A percentile compares a stretch with the other conserved stretches of the same genome.
Conservation (phyloP, 2,329 filamentous ascomycete species). For the Fusarium brevicatenulatum region DNA sequence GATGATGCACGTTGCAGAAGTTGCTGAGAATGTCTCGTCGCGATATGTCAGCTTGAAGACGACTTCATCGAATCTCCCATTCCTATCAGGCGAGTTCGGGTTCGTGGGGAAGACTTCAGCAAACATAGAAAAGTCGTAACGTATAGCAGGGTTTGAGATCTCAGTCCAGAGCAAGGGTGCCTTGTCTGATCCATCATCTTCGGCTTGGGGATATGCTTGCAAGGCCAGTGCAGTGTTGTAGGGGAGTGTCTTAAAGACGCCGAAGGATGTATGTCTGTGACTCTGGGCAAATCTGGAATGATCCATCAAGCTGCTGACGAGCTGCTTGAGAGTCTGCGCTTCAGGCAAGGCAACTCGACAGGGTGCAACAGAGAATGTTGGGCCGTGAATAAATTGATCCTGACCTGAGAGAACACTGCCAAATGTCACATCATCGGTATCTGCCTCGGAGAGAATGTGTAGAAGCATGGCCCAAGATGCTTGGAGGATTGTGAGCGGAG, state of each 20-base stretch:
- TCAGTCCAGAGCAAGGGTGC: background rate
- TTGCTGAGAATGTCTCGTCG: background rate
- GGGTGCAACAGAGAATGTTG: constrained; percentile 23
- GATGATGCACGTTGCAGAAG: background rate
- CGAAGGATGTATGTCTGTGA: constrained; percentile 8
- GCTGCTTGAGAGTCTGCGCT: background rate
- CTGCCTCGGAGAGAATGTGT: constrained; percentile 2
- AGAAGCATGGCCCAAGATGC: constrained; percentile 20
- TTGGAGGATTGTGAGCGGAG: constrained; percentile 3
- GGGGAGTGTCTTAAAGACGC: constrained; percentile 18
- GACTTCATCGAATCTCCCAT: constrained; percentile 2
- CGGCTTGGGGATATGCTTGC: background rate
- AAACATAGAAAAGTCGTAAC: constrained; percentile 29
- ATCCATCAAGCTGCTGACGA: background rate
- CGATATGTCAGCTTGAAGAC: constrained; percentile 28
- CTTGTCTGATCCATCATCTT: rapidly evolving
- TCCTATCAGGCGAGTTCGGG: background rate
- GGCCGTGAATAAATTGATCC: background rate
- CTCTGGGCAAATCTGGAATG: constrained; percentile 4
- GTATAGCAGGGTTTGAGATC: constrained; percentile 15
- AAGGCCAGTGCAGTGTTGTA: constrained; percentile 26
- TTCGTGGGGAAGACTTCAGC: constrained; percentile 14
- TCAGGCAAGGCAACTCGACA: constrained; percentile 5
- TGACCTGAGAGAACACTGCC: constrained; percentile 17
- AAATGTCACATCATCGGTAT: constrained; percentile 4